Percentiles rank a stretch among this genome's conserved stretches.
These are phyloP conservation scores for Kwoniella newhampshirensis DNA, from an alignment of 768 basidiomycete genomes.

Conservation along the genomic window DNA sequence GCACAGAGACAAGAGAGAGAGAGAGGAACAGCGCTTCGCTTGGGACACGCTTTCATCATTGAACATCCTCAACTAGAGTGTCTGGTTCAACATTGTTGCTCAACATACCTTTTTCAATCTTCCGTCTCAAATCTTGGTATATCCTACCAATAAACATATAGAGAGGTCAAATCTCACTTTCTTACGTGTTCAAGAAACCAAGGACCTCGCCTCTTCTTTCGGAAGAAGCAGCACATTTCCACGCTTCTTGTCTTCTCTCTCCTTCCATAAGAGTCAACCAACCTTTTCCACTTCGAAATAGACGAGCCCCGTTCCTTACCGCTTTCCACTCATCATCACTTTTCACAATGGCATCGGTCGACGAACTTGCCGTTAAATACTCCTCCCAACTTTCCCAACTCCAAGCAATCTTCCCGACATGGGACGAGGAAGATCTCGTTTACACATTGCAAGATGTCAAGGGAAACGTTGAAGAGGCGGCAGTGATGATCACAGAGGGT, in stretches of 20 bases:
- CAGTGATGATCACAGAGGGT: constrained; percentile 53
- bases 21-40: no score
- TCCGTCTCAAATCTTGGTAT: no score
- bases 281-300: background rate
- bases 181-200: no score
- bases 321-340: constrained; percentile 4
- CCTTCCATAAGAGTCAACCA: background rate
- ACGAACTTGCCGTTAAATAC: constrained; percentile 49
- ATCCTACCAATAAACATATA: no score
- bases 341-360: constrained; percentile 37
- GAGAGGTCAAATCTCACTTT: no score
- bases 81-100: no score
- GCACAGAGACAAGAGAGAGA: no score
- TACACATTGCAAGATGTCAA: constrained; percentile 51
- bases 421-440: constrained; percentile 52
- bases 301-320: background rate
- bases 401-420: constrained; percentile 52
- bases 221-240: background rate
- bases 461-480: constrained; percentile 53
- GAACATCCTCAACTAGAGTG: no score
- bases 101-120: no score
- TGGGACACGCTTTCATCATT: no score
- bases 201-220: background rate
- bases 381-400: constrained; percentile 47
- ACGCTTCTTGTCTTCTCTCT: background rate